A percentile compares a stretch with the other conserved stretches of the same genome.
These are phyloP conservation scores for Danielia reshetovae DNA, from an alignment of 805 yeast genomes.

Conservation along the genomic window DNA sequence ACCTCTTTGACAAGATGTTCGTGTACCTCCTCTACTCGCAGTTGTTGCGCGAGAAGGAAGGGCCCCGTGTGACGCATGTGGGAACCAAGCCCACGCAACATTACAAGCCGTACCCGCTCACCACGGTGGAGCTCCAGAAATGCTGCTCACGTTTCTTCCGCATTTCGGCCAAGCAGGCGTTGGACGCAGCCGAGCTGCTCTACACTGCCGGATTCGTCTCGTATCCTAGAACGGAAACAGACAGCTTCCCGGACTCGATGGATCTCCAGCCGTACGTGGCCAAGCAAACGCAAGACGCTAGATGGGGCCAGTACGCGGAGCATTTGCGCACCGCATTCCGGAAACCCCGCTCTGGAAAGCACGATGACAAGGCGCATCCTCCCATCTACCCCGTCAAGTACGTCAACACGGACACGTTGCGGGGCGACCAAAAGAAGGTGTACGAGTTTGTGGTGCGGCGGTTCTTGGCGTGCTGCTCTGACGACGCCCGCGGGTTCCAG, in stretches of 20 bases:
- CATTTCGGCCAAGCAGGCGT: constrained; percentile 73
- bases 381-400: constrained; percentile 87
- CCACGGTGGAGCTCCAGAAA: constrained; percentile 91
- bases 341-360: constrained; percentile 75
- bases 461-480: constrained; percentile 87
- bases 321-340: constrained; percentile 39
- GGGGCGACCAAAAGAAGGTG: constrained; percentile 57
- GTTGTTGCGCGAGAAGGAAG: constrained; percentile 49
- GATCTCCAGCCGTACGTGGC: constrained; percentile 58
- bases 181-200: constrained; percentile 75
- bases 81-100: constrained; percentile 64
- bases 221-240: constrained; percentile 98
- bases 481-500: constrained; percentile 77
- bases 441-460: constrained; percentile 85
- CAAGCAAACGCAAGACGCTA: constrained; percentile 51
- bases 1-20: constrained; percentile 67
- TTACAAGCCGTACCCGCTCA: constrained; percentile 83
- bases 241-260: constrained; percentile 73
- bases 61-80: constrained; percentile 49
- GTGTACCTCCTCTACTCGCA: constrained; percentile 60
- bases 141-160: constrained; percentile 73
- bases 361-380: constrained; percentile 96
- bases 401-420: constrained; percentile 26
- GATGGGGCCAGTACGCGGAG: constrained; percentile 74
- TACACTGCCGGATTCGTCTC: constrained; percentile 85